Evolutionary conservation across 257 asterid species (phyloP), one percentile per base, ranked within the genome.

Genomic region (Petunia axillaris): DNA sequence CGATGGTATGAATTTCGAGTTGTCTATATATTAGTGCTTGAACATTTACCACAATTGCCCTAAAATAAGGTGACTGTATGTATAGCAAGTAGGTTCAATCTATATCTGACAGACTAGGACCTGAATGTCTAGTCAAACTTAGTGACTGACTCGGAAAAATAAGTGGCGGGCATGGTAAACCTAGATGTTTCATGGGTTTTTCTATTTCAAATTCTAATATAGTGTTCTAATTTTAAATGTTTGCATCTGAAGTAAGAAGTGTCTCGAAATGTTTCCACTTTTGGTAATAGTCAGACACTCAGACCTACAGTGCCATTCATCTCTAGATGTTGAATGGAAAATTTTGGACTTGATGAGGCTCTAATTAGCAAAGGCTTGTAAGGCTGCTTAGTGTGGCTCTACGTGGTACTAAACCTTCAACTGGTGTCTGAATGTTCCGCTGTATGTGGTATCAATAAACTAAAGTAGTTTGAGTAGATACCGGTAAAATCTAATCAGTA

Each of bases 391-490:
- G 25, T 25, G 25, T 25, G 25, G 25, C 25, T 25, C 25, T 25
- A 25, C 25, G 25, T 60, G 40, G 2, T 25, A 25, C 8, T 11
- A 59, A 16, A 6, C 39, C 39, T 60, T 60, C 66, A 60, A 60
- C 40, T 7, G 0, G 66, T 8, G 35, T 60, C 14, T 60, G 66
- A 60, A 25, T 25, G 25, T 16, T 25, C 25, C 43, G 40, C 43
- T 25, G 43, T 25, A 25, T 1, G 6, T 35, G 77, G 36, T 58
- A 71, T 71, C 60, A 9, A 70, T 25, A 44, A 16, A 46, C 41
- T 70, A 16, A 46, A 70, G 58, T 70, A 70, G 76, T 70, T 68
- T 68, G 76, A 44, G 76, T 44, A 68, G 57, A 43, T 68, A 43
- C 76, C 1, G 16, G 57, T 43, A 15, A 1, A 44, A 44, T 68